phyloP scores from a whole-genome alignment of 495 filamentous ascomycete genomes.

The Penicillium bovifimosum region DNA sequence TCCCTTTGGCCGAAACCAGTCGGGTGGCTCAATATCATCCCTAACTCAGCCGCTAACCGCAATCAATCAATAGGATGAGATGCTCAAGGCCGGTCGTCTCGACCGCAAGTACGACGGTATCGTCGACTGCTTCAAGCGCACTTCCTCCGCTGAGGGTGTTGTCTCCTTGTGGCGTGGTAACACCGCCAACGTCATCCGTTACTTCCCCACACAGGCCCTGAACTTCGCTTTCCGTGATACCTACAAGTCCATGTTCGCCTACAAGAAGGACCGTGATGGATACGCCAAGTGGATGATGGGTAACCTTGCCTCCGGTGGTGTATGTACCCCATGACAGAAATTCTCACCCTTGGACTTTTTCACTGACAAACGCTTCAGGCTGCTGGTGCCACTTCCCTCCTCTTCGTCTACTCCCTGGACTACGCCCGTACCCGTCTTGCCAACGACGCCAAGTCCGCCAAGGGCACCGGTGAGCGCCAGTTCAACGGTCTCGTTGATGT shows the following conservation, averaged over 20 bases:
- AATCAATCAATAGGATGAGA: constrained; percentile 76
- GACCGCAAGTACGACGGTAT: constrained; percentile 96
- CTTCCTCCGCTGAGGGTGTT: constrained; percentile 69
- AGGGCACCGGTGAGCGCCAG: constrained; percentile 87
- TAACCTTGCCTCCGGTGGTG: constrained; percentile 99
- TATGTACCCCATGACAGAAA: constrained; percentile 45
- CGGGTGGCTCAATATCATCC: not conserved
- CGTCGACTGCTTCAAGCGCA: constrained; percentile 88
- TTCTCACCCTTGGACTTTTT: not conserved
- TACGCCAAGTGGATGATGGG: constrained; percentile 99
- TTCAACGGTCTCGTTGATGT: constrained; percentile 99
- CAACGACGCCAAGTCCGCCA: constrained; percentile 99
- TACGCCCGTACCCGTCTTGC: constrained; percentile 99
- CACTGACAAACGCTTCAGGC: constrained; percentile 50
- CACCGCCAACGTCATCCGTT: constrained; percentile 99
- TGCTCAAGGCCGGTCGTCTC: constrained; percentile 97
- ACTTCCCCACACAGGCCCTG: constrained; percentile 99
- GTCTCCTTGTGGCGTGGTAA: constrained; percentile 97
- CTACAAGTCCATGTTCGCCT: constrained; percentile 99
- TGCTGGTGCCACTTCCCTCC: constrained; percentile 98
- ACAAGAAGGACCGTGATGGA: constrained; percentile 99
- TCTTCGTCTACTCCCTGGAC: constrained; percentile 99
- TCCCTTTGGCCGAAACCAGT: constrained; percentile 5
- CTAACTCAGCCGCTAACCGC: constrained; percentile 13
- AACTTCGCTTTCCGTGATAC: constrained; percentile 99